Evolutionary conservation across 257 asterid genomes (phyloP).

Genomic region (Avicennia marina): DNA sequence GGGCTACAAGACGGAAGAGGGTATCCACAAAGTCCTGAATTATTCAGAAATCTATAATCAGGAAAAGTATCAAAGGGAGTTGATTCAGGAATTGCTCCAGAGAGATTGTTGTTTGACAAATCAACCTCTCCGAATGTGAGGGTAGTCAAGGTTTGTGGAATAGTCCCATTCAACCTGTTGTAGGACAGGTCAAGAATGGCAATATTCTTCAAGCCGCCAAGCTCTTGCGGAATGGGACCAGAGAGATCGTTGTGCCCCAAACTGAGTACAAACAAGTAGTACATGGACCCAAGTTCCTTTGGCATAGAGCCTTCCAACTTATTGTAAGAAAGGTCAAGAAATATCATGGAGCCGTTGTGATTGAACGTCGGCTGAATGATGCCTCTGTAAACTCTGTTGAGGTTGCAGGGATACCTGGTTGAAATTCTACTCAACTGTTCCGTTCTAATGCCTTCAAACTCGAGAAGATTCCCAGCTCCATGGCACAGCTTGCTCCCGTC

Average conservation of each 20-base stretch:
- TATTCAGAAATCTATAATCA: constrained; percentile 54
- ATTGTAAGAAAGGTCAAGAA: constrained; percentile 87
- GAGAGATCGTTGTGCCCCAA: constrained; percentile 81
- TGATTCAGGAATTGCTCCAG: constrained; percentile 74
- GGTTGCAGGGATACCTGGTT: constrained; percentile 70
- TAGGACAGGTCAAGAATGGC: constrained; percentile 86
- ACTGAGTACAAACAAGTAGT: constrained; percentile 59
- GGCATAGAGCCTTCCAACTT: constrained; percentile 73
- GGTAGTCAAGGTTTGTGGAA: constrained; percentile 61
- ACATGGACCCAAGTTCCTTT: constrained; percentile 74
- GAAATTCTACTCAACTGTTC: constrained; percentile 62
- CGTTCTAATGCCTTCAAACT: constrained; percentile 78
- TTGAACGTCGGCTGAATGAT: constrained; percentile 69
- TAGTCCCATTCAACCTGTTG: constrained; percentile 60
- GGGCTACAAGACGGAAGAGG: constrained; percentile 51
- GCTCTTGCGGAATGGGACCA: constrained; percentile 74
- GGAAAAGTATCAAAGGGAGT: constrained; percentile 82
- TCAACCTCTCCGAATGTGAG: constrained; percentile 71
- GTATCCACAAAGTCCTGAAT: constrained; percentile 85
- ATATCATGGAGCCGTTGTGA: constrained; percentile 89
- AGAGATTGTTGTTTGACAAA: constrained; percentile 68
- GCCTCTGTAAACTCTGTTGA: constrained; percentile 67
- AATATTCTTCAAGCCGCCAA: constrained; percentile 57
- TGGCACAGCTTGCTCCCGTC: constrained; percentile 81
- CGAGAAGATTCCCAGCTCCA: constrained; percentile 92